A percentile compares a stretch with the other conserved stretches of the same genome.
These are phyloP conservation scores for Emydomyces testavorans DNA, from an alignment of 2,329 filamentous ascomycete species.

Conservation along the genomic window DNA sequence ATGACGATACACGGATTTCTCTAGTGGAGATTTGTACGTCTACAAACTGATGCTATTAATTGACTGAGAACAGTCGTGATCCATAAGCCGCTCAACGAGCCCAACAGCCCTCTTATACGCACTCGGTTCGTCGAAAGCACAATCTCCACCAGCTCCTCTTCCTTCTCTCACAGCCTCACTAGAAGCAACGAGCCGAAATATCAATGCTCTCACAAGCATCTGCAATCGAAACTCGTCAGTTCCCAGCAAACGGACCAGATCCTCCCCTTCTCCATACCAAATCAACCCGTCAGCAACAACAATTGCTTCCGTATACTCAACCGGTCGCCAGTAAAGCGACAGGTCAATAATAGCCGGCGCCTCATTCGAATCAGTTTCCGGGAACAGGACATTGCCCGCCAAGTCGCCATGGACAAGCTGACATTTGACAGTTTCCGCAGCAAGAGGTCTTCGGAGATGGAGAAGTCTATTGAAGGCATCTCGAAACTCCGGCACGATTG, in stretches of 20 bases:
- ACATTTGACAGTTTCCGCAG: not conserved
- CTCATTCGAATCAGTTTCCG: not conserved
- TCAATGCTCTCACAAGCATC: slow-evolving; percentile 14
- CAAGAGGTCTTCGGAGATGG: slow-evolving; percentile 1
- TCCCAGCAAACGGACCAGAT: slow-evolving; percentile 9
- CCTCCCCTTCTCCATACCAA: slow-evolving; percentile 11
- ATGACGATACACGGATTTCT: no score
- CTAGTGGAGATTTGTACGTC: no score
- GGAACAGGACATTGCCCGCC: slow-evolving; percentile 11
- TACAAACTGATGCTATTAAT: no score
- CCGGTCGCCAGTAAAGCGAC: slow-evolving; percentile 13
- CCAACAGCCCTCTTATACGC: slow-evolving; percentile 4
- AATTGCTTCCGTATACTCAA: slow-evolving; percentile 10
- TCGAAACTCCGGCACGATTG: not conserved
- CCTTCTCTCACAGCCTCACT: slow-evolving; percentile 8
- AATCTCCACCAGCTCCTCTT: no score
- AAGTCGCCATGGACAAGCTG: slow-evolving; percentile 13
- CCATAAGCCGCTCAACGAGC: not conserved
- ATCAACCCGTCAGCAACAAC: slow-evolving; percentile 12
- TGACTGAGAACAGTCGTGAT: no score
- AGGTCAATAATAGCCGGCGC: slow-evolving; percentile 12
- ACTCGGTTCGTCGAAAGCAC: not conserved
- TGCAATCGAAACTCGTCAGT: slow-evolving; percentile 7
- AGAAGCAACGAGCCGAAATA: slow-evolving; percentile 10
- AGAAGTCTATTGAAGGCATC: not conserved